Base-by-base conservation (phyloP, 1,284 basidiomycete species). In the Flammula alnicola region DNA sequence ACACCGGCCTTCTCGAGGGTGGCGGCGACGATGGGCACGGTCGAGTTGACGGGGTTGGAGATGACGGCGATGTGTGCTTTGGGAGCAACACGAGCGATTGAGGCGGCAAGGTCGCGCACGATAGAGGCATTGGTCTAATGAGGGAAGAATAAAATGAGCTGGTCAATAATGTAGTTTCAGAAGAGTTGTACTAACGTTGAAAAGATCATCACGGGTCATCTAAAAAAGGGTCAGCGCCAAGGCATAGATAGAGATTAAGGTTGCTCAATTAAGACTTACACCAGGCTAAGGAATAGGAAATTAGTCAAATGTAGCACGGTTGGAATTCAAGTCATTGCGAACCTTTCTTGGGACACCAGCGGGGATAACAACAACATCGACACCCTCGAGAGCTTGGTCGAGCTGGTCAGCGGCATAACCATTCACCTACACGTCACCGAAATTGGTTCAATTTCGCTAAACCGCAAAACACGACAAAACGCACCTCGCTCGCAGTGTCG, bases 141-240 rank as follows among this genome's bases (percentile, higher is more conserved):
- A 17, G 26, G 8, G 10, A 27, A 25, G 26, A 20, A 26, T 31
- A 22, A 27, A 22, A 20, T 47, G 5, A 33, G 31, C 3, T 5
- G n/a, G 35, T 36, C 14, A 5, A 33, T 8, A 8, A 9, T 8
- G 25, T 25, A 27, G 22, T 16, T 31, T 20, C 26, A 23, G n/a
- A 37, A 35, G 20, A 35, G 16, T 26, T 35, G 3, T 10, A 78
- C 90, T 68, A 64, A 94, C 93, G 79, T 95, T 96, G 88, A 99
- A 99, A 56, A 99, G 91, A 72, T 99, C 96, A 71, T 99, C 96
- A 77, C 97, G 93, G 74, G 89, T 93, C 94, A 94, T 93, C 86
- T 88, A 41, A 33, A 27, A 36, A 47, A 41, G 43, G 25, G 50
- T 59, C 44, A 63, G 65, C 52, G 56, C 70, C 70, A 68, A 47